phyloP scores from a whole-genome alignment of 1,284 basidiomycete genomes.

The Phenoliferia sp. region DNA sequence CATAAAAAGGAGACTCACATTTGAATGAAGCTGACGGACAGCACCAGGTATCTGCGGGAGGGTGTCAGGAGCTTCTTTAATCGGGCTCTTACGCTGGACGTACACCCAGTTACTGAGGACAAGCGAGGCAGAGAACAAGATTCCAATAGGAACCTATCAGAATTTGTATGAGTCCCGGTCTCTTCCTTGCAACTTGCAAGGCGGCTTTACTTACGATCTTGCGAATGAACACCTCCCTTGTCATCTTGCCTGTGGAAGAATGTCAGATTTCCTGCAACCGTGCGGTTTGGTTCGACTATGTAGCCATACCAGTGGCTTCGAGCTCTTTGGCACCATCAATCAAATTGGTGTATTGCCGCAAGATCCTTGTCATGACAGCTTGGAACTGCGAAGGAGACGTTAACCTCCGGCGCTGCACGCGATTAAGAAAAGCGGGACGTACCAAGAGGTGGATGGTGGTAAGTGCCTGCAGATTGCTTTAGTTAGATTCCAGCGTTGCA shows the following conservation, averaged over 20 bases:
- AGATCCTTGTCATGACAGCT: constrained; percentile 81
- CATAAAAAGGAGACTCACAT: constrained; percentile 66
- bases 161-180: too few relatives aligned
- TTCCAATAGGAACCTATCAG: constrained; percentile 63
- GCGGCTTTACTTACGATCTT: constrained; percentile 69
- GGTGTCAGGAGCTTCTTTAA: neutral
- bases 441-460: constrained; percentile 60
- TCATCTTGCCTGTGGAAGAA: constrained; percentile 31
- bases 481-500: too few relatives aligned
- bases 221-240: constrained; percentile 67
- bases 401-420: too few relatives aligned
- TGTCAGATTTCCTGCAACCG: neutral
- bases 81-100: constrained; percentile 7
- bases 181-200: neutral
- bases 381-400: constrained; percentile 43
- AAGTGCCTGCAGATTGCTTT: constrained; percentile 41
- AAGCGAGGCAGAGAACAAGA: constrained; percentile 85
- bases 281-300: neutral
- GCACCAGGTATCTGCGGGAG: constrained; percentile 52
- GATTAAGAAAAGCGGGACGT: constrained; percentile 4
- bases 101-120: constrained; percentile 94
- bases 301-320: constrained; percentile 59
- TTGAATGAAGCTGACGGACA: constrained; percentile 90
- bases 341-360: constrained; percentile 80
- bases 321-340: constrained; percentile 86